Percentiles rank a stretch among this genome's conserved stretches.
phyloP scores from a whole-genome alignment of 129 eudicot genomes.

The Flaveria bidentis region DNA sequence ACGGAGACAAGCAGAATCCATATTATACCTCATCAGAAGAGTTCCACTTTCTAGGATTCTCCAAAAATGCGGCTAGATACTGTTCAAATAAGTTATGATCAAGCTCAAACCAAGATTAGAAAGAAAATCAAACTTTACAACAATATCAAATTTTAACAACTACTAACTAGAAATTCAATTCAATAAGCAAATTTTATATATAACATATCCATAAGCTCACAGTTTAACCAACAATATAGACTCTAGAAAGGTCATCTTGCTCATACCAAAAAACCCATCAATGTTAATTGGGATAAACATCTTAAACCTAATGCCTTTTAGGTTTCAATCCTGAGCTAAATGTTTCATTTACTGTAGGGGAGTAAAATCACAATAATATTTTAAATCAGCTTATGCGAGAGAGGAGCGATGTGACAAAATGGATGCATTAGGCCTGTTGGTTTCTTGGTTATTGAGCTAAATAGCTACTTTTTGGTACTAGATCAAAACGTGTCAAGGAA shows the following conservation, averaged over 20 bases:
- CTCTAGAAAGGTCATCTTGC: background rate
- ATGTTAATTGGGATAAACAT: background rate
- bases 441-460: background rate
- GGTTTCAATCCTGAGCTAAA: background rate
- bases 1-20: slow-evolving; percentile 22
- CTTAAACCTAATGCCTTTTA: background rate
- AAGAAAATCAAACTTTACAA: slow-evolving; percentile 3
- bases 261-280: background rate
- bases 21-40: slow-evolving; percentile 53
- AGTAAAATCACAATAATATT: background rate
- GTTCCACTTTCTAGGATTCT: slow-evolving; percentile 58
- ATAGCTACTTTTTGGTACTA: background rate
- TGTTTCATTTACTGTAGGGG: no score
- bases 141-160: background rate
- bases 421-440: background rate
- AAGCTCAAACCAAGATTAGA: slow-evolving; percentile 11
- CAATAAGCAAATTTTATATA: background rate
- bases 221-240: background rate
- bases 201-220: no score
- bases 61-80: slow-evolving; percentile 58
- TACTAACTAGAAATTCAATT: background rate
- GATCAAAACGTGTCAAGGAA: background rate
- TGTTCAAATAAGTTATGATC: slow-evolving; percentile 32
- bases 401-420: background rate
- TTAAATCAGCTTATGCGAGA: background rate